Evolutionary conservation across 805 yeast genomes (phyloP), one percentile per base, ranked within the genome.

Genomic region (Ogataea trehalophila): DNA sequence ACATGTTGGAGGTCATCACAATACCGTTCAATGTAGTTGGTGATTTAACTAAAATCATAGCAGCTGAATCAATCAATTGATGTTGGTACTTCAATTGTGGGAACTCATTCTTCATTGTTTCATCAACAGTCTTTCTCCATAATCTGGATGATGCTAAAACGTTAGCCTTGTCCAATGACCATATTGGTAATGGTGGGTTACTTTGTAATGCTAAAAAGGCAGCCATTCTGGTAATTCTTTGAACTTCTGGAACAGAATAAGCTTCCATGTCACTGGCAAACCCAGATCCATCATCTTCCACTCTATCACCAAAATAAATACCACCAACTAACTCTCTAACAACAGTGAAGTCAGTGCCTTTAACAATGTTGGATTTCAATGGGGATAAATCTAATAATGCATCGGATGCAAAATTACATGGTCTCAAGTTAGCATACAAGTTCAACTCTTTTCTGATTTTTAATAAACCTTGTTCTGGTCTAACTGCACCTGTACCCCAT

Each of bases 311-410:
- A 66, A 94, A 94, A 75, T 94, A 94, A 56, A 94, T 94, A 58
- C 99, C 99, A 50, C 99, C 99, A 35, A 92, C 97, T 55, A 94
- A 79, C 71, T 94, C 99, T 70, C 99, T 85, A 39, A 92, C 97
- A 54, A 94, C 96, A 48, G 83, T 79, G 66, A 94, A 87, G 68
- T 94, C 85, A 36, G 97, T 90, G 42, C 99, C 99, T 59, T 74
- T 79, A 50, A 87, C 98, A 54, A 85, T 75, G 54, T 90, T 90
- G 29, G 86, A 71, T 68, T 85, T 89, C 63, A 94, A 77, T 40
- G 99, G 99, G 2, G 96, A 87, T 59, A 92, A 76, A 45, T 87
- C 87, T 54, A 92, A 74, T 48, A 94, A 78, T 39, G 87, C 74
- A 31, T 92, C 97, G 42, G 90, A 79, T 8, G 83, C 95, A 72